Percentiles rank a stretch among this genome's conserved stretches.
Conservation (phyloP, 164 flowering plant genomes). For the Nelumbo lutea region DNA sequence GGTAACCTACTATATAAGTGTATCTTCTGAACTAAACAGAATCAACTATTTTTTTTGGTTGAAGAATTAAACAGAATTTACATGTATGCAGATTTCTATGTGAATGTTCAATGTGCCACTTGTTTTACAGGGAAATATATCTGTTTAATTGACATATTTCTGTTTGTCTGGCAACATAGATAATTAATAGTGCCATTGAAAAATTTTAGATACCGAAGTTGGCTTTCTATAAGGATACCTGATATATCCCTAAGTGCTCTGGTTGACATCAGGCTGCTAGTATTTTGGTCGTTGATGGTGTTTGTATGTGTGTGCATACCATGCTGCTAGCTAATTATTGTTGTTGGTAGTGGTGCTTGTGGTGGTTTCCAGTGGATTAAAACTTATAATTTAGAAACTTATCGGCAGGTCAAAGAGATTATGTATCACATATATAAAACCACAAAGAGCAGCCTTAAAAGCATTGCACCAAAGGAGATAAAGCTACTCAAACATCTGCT, state of each 20-base stretch:
- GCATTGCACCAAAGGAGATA: slow-evolving; percentile 88
- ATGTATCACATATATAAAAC: slow-evolving; percentile 86
- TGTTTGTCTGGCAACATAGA: no score
- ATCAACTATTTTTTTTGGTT: no score
- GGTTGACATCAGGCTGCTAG: background rate
- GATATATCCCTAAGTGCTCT: background rate
- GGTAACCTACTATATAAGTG: no score
- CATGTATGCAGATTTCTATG: no score
- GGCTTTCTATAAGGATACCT: no score
- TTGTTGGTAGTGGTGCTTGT: background rate
- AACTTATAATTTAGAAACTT: background rate
- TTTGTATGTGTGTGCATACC: background rate
- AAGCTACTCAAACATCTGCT: slow-evolving; percentile 83
- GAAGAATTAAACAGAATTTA: no score
- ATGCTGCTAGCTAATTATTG: background rate
- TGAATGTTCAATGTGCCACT: no score
- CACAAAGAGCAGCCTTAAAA: slow-evolving; percentile 81
- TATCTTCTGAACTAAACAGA: no score
- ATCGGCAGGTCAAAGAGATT: slow-evolving; percentile 80
- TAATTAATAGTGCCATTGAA: no score
- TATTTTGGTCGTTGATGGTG: background rate
- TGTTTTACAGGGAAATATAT: no score
- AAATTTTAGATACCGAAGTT: no score
- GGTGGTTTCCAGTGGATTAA: background rate
- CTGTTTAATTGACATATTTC: no score